These are phyloP conservation scores for Lentithecium fluviatile DNA, from an alignment of 495 filamentous ascomycete genomes.

Conservation along the genomic window DNA sequence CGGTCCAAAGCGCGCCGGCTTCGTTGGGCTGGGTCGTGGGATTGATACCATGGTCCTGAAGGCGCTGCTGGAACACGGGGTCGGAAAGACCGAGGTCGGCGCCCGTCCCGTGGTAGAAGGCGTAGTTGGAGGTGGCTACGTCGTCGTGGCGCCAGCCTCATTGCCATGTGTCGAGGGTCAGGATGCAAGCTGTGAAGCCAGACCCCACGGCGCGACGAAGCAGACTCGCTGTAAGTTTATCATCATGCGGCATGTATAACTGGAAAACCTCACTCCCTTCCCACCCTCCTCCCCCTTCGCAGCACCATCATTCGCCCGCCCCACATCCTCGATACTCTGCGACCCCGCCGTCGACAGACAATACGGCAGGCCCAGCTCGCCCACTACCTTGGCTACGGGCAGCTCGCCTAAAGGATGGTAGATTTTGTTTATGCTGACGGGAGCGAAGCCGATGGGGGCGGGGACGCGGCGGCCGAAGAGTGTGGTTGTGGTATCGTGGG, in stretches of 20 bases:
- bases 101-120: slow-evolving; percentile 60
- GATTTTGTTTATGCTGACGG: slow-evolving; percentile 66
- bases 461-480: slow-evolving; percentile 63
- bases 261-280: slow-evolving; percentile 51
- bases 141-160: slow-evolving; percentile 67
- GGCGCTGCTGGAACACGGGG: slow-evolving; percentile 56
- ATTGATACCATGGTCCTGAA: slow-evolving; percentile 55
- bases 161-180: slow-evolving; percentile 66
- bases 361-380: slow-evolving; percentile 28
- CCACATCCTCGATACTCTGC: slow-evolving; percentile 63
- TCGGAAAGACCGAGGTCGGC: slow-evolving; percentile 59
- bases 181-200: slow-evolving; percentile 59
- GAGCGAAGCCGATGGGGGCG: slow-evolving; percentile 64
- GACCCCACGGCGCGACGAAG: slow-evolving; percentile 53
- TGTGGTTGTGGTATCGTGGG: slow-evolving; percentile 55
- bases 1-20: slow-evolving; percentile 61
- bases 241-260: slow-evolving; percentile 66
- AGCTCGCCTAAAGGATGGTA: slow-evolving; percentile 59
- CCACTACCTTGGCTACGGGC: slow-evolving; percentile 49
- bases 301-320: slow-evolving; percentile 57
- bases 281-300: slow-evolving; percentile 59
- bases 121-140: slow-evolving; percentile 57
- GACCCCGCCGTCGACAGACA: slow-evolving; percentile 53
- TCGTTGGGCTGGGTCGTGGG: slow-evolving; percentile 50
- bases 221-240: slow-evolving; percentile 57